Evolutionary conservation across 2,329 filamentous ascomycete genomes (phyloP).

Genomic region (Aspergillus arachidicola): DNA sequence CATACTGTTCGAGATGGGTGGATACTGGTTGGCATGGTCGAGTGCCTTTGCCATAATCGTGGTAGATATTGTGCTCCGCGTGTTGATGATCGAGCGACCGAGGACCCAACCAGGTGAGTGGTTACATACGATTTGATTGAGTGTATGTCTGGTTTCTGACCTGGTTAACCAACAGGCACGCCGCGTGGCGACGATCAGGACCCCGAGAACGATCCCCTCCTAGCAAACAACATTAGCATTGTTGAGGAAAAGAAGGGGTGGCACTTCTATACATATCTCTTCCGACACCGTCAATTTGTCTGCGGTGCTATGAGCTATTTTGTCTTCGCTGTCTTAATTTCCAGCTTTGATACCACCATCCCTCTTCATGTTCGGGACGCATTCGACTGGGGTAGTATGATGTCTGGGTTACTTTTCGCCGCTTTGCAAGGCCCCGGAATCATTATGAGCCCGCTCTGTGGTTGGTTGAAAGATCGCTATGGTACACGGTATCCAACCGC

Average conservation of each 20-base stretch:
- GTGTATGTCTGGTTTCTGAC: not conserved
- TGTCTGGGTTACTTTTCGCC: conserved; percentile 59
- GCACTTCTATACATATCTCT: conserved; percentile 40
- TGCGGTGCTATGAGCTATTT: conserved; percentile 47
- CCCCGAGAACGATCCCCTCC: conserved; percentile 15
- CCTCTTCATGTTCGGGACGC: conserved; percentile 57
- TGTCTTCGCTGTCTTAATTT: conserved; percentile 53
- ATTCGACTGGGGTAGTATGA: conserved; percentile 59
- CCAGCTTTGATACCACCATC: conserved; percentile 59
- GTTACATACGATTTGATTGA: not conserved
- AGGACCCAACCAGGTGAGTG: conserved; percentile 3
- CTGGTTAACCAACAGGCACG: not conserved
- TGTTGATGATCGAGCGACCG: conserved; percentile 24
- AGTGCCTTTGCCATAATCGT: conserved; percentile 29
- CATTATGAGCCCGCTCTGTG: conserved; percentile 62
- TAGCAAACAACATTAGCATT: not conserved
- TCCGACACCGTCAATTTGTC: conserved; percentile 46
- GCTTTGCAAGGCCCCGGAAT: conserved; percentile 59
- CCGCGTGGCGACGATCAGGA: not conserved
- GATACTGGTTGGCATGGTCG: conserved; percentile 35
- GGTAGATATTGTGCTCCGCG: conserved; percentile 31
- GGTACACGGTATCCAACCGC: conserved; percentile 29
- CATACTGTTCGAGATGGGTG: conserved; percentile 28
- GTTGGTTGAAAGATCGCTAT: conserved; percentile 41
- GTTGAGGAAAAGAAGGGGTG: conserved; percentile 9